A percentile compares a stretch with the other conserved stretches of the same genome.
phyloP scores from a whole-genome alignment of 176 grass and related monocot genomes.

The Alloteropsis semialata region DNA sequence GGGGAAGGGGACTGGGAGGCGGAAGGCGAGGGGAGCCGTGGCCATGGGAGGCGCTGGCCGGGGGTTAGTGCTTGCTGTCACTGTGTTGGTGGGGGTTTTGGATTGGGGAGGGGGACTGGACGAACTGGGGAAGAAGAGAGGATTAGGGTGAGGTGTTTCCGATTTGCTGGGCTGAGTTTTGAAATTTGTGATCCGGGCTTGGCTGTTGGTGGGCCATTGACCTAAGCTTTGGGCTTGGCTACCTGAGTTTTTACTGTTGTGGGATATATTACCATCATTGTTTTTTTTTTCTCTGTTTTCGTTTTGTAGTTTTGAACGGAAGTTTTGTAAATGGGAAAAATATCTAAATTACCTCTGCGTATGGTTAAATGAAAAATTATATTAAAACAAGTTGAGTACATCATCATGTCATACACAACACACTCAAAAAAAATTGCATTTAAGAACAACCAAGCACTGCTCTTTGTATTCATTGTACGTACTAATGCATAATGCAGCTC shows the following conservation, averaged over 20 bases:
- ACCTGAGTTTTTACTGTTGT: neutral
- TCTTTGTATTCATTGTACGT: too few species aligned
- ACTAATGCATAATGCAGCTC: too few species aligned
- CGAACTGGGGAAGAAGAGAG: neutral
- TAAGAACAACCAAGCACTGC: too few species aligned
- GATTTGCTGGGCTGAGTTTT: neutral
- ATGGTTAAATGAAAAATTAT: too few species aligned
- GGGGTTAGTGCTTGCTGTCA: neutral
- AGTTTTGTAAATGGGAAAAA: too few species aligned
- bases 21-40: constrained; percentile 23
- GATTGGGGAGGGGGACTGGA: constrained; percentile 22
- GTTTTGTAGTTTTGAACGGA: too few species aligned
- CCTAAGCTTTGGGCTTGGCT: neutral
- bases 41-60: constrained; percentile 40
- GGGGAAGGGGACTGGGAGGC: constrained; percentile 41
- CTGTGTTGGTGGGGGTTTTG: constrained; percentile 23
- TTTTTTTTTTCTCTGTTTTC: too few species aligned
- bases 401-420: too few species aligned
- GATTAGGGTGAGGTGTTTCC: neutral
- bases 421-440: too few species aligned
- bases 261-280: too few species aligned
- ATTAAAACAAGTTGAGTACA: too few species aligned
- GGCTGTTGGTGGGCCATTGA: neutral
- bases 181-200: neutral
- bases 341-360: too few species aligned